phyloP scores from a whole-genome alignment of 441 rosid species.

The Isatis lusitanica region DNA sequence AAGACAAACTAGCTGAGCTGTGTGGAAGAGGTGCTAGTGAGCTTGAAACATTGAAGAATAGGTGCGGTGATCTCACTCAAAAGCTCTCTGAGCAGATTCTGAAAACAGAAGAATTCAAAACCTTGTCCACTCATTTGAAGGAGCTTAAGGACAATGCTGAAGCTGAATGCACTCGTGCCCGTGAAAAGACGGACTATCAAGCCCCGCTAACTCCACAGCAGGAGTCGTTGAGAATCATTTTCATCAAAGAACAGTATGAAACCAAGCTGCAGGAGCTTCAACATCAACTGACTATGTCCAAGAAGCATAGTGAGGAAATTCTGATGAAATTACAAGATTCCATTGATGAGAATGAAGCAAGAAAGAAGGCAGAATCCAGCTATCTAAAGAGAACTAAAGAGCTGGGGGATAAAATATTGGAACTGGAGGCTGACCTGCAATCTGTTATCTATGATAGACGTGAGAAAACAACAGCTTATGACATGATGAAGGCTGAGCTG shows the following conservation, averaged over 20 bases:
- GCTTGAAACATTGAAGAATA: conserved; percentile 46
- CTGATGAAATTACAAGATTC: conserved; percentile 92
- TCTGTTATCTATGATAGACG: conserved; percentile 62
- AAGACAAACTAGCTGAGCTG: conserved; percentile 61
- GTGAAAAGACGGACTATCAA: conserved; percentile 59
- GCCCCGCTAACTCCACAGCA: conserved; percentile 73
- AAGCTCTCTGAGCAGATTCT: conserved; percentile 78
- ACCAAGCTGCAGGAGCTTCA: conserved; percentile 80
- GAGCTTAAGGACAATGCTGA: conserved; percentile 94
- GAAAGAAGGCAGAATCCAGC: conserved; percentile 79
- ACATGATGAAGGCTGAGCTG: conserved; percentile 88
- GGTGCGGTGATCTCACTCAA: conserved; percentile 60
- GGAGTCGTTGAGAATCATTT: conserved; percentile 93
- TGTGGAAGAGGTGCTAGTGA: conserved; percentile 47
- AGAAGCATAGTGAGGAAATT: conserved; percentile 91
- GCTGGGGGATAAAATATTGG: conserved; percentile 66
- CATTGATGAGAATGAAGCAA: conserved; percentile 75
- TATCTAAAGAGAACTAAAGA: conserved; percentile 82
- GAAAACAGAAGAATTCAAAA: conserved; percentile 91
- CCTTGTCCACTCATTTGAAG: conserved; percentile 77
- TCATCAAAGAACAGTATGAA: conserved; percentile 96
- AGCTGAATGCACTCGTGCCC: conserved; percentile 57
- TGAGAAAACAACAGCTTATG: conserved; percentile 72
- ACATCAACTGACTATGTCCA: conserved; percentile 80
- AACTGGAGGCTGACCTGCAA: conserved; percentile 77